Conservation (phyloP, 148 eudicot genomes). For the Euryodendron excelsum region DNA sequence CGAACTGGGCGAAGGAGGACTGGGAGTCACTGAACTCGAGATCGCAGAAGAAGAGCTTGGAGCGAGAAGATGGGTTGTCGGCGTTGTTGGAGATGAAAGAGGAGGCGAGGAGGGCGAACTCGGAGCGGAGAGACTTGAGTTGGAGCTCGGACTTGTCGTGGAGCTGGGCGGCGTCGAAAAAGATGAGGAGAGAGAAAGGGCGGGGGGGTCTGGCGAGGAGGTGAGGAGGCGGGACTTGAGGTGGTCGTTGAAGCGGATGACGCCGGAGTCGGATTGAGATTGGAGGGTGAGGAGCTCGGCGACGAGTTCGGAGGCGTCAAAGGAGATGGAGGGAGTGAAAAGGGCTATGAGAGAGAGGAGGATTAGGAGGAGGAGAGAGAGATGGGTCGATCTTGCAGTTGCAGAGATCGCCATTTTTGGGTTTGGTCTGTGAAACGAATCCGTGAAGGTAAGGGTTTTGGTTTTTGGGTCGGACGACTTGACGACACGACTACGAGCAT, state of each 20-base stretch:
- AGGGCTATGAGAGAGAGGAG: slow-evolving; percentile 20
- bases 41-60: slow-evolving; percentile 61
- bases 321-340: slow-evolving; percentile 13
- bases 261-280: slow-evolving; percentile 54
- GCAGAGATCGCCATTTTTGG: slow-evolving; percentile 31
- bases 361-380: slow-evolving; percentile 21
- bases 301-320: slow-evolving; percentile 33
- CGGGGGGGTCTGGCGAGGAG: slow-evolving; percentile 46
- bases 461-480: no score
- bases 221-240: slow-evolving; percentile 65
- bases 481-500: no score
- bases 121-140: slow-evolving; percentile 64
- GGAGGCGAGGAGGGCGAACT: slow-evolving; percentile 58
- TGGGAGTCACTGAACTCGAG: slow-evolving; percentile 76
- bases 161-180: slow-evolving; percentile 84
- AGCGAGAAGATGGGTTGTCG: background rate
- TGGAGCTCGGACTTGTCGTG: slow-evolving; percentile 75
- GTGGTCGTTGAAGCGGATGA: slow-evolving; percentile 66
- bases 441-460: background rate
- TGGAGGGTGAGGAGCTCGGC: slow-evolving; percentile 61
- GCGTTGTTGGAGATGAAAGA: slow-evolving; percentile 51
- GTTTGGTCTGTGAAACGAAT: background rate
- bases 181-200: slow-evolving; percentile 70
- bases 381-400: slow-evolving; percentile 8
- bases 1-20: slow-evolving; percentile 48